phyloP scores from a whole-genome alignment of 78 protist genomes.

The Bodo saltans region DNA sequence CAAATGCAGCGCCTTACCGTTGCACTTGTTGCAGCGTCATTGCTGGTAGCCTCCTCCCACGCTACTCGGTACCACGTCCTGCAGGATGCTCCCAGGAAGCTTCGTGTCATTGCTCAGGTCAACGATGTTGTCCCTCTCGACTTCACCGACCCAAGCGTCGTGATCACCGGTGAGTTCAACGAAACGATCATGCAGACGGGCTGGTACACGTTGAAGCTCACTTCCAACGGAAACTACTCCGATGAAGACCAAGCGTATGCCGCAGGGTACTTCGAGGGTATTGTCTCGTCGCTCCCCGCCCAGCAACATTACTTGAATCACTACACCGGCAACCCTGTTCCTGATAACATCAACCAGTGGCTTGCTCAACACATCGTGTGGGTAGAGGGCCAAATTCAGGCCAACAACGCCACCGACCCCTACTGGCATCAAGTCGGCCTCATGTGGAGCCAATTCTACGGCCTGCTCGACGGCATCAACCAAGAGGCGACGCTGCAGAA shows the following conservation, averaged over 20 bases:
- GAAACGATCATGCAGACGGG: not conserved
- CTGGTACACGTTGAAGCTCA: constrained; percentile 12
- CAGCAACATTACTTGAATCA: constrained; percentile 36
- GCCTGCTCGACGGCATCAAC: constrained; percentile 38
- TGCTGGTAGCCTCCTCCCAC: too few relatives aligned
- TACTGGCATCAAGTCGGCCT: constrained; percentile 54
- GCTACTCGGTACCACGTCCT: too few relatives aligned
- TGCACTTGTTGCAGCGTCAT: too few relatives aligned
- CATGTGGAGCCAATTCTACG: constrained; percentile 26
- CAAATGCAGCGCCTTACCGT: too few relatives aligned
- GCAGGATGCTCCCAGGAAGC: too few relatives aligned
- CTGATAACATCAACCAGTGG: not conserved
- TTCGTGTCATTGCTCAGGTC: too few relatives aligned
- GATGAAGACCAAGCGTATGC: constrained; percentile 38
- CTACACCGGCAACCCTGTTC: not conserved
- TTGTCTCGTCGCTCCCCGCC: constrained; percentile 33
- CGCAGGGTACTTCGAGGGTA: constrained; percentile 64
- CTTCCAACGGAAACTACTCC: constrained; percentile 19
- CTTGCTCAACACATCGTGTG: constrained; percentile 27
- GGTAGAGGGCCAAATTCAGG: not conserved
- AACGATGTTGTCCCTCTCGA: too few relatives aligned
- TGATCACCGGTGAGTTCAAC: not conserved
- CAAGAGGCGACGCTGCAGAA: constrained; percentile 9
- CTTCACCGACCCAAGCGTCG: too few relatives aligned
- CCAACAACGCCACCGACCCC: constrained; percentile 1